A percentile compares a stretch with the other conserved stretches of the same genome.
These are phyloP conservation scores for Podochytrium sp. DNA, from an alignment of 192 early-diverging fungal genomes.

Conservation along the genomic window DNA sequence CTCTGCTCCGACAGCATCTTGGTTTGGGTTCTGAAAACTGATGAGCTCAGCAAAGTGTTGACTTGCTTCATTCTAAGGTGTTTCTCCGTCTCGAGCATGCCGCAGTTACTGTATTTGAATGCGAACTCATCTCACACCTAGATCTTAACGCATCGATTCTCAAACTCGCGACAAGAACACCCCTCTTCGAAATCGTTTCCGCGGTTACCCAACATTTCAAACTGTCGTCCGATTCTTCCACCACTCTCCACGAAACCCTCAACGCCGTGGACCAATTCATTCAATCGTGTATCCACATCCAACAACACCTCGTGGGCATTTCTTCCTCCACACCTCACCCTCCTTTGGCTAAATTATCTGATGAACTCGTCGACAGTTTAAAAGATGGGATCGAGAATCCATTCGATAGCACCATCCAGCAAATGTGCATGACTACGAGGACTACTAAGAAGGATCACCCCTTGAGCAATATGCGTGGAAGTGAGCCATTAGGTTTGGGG, in stretches of 20 bases:
- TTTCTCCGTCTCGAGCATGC: not conserved
- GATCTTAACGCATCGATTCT: not conserved
- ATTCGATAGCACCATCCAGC: no score
- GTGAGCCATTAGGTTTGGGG: no score
- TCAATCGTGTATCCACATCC: not conserved
- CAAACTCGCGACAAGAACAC: not conserved
- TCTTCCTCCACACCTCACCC: not conserved
- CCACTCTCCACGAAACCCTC: not conserved
- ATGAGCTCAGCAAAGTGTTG: not conserved
- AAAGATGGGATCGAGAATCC: no score
- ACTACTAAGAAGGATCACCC: no score
- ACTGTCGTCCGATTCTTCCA: not conserved
- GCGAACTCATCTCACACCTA: not conserved
- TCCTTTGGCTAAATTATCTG: no score
- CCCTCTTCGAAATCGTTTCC: not conserved
- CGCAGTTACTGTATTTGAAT: not conserved
- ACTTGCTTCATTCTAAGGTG: not conserved
- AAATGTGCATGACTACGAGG: no score
- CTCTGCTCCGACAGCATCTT: not conserved
- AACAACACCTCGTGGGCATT: not conserved
- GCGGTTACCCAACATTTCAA: not conserved
- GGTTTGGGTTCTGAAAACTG: not conserved
- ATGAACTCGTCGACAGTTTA: no score
- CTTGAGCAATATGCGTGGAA: no score
- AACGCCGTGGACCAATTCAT: not conserved